Base-by-base conservation (phyloP, 2,329 filamentous ascomycete species). In the Beauveria sp. region DNA sequence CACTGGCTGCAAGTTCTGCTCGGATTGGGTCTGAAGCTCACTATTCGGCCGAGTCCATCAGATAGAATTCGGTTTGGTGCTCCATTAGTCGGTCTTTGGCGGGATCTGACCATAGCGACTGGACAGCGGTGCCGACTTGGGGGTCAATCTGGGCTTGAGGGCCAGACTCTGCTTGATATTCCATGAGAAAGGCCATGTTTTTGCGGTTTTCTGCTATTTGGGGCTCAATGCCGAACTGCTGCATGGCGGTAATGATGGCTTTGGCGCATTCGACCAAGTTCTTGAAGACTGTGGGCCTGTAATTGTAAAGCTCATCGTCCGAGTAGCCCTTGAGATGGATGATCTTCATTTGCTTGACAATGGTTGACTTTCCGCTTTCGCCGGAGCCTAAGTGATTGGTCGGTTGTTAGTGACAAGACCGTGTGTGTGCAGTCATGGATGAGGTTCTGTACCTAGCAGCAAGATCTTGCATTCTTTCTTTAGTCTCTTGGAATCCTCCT, bases 291-390 rank as follows among this genome's bases (percentile, higher is more conserved):
- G 95, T 98, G 65, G 96, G 86, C 63, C 95, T 89, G 79, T 98
- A 98, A 73, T 96, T 88, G 70, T 89, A 89, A 55, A 98, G 82
- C 76, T 99, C 95, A 70, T 98, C 93, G 67, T 91, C 86, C 12
- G 91, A 93, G 77, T 99, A 99, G 64, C 95, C 95, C 77, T 97
- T 96, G 70, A 98, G 89, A 72, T 99, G 95, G 71, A 99, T 98
- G 69, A 99, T 99, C 78, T 98, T 99, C 95, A 99, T 99, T 81
- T 99, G 95, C 77, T 99, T 99, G 68, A 99, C 95, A 70, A 99
- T 98, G 10, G 95, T 99, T 62, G 95, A 98, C 78, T 99, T 99
- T 68, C 95, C 95, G 76, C 93, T 98, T 79, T 99, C 95, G 67
- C 95, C 95, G 66, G 95, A 98, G 67, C 95, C 95, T 97, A 73